Base-by-base conservation (phyloP, 495 filamentous ascomycete species). In the Parmelia sp. region DNA sequence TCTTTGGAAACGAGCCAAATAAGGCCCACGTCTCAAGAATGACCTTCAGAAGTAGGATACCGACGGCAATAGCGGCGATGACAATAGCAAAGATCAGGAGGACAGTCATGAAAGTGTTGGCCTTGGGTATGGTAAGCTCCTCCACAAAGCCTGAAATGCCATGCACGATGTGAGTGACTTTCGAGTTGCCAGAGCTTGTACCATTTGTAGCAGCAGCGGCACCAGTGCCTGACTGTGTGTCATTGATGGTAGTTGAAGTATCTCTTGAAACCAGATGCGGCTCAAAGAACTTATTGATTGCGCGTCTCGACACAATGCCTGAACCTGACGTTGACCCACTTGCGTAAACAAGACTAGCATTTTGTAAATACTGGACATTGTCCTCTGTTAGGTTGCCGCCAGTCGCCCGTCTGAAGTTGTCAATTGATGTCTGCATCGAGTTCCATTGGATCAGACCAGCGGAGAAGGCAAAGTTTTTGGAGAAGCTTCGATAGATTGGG, bases 101-200 rank as follows among this genome's bases (percentile, higher is more conserved):
- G 9, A 96, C 85, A 1, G 94, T 96, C 93, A 98, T 96, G 76
- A 98, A 98, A 11, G 90, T 92, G 74, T 97, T 94, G 14, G 89
- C 85, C 60, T 89, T 83, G 11, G 94, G 94, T 61, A 98, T 89
- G 62, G 82, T 81, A 29, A 96, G 80, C 71, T 92, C 80, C 67
- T 96, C 84, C 29, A 84, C 85, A 69, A 89, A 90, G 3, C 80
- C 86, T 72, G 90, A 81, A 60, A 97, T 86, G 57, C 90, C 90
- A 17, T 78, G 75, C 23, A 92, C 84, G 36, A 78, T 70, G 55
- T 80, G 77, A 60, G 79, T 71, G 36, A 76, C 64, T 62, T 81
- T 83, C 70, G 65, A 74, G 39, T 75, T 70, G 27, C 56, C 62
- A 27, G 62, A 60, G 35, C 42, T 45, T 11, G 66, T 68, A 19